These are phyloP conservation scores for Fonsecaea pugnacius DNA, from an alignment of 2,329 filamentous ascomycete genomes.

Conservation along the genomic window DNA sequence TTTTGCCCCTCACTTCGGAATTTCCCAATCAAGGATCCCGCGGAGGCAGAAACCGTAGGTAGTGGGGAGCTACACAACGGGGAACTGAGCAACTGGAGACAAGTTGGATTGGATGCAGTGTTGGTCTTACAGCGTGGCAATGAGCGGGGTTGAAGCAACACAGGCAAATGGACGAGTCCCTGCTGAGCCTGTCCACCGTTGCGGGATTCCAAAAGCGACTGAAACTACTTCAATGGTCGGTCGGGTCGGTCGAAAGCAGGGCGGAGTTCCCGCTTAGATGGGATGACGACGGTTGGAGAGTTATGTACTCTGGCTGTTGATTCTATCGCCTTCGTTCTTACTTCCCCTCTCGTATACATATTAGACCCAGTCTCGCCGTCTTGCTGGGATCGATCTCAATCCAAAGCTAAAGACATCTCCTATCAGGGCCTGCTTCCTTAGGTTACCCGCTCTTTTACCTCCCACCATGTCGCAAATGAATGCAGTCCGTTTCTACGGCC, in stretches of 20 bases:
- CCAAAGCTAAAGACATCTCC: not conserved
- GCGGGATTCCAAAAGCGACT: not conserved
- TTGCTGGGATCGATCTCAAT: not conserved
- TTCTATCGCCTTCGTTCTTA: not conserved
- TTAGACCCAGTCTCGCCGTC: not conserved
- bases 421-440: not conserved
- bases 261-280: slow-evolving; percentile 1
- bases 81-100: not conserved
- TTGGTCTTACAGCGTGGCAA: not conserved
- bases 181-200: not conserved
- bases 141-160: not conserved
- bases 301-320: slow-evolving; percentile 29
- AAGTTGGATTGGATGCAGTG: not conserved
- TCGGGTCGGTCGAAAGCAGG: slow-evolving; percentile 6
- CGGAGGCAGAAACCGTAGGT: not conserved
- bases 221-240: not conserved
- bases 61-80: not conserved
- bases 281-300: slow-evolving; percentile 3
- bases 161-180: not conserved
- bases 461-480: slow-evolving; percentile 46
- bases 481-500: slow-evolving; percentile 53
- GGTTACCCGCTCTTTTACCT: not conserved
- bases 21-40: slow-evolving; percentile 19
- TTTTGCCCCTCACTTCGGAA: slow-evolving; percentile 24
- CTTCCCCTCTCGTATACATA: slow-evolving; percentile 1